Evolutionary conservation across 768 basidiomycete genomes (phyloP), one percentile per base, ranked within the genome.

Genomic region (Cytidiella melzeri): DNA sequence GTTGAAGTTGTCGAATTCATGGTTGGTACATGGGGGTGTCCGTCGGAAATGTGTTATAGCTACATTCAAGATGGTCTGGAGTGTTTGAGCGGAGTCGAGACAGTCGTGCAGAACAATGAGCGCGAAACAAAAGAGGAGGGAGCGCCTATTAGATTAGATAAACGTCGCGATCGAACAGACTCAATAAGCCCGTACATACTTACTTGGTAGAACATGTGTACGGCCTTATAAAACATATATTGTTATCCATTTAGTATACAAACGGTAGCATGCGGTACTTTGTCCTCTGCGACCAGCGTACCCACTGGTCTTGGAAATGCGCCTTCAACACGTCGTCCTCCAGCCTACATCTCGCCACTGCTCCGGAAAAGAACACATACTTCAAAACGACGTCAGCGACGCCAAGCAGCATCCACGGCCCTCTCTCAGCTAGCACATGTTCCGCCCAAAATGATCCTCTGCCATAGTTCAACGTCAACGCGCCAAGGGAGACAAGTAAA

Each of bases 401-500:
- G 30, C 30, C 30, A 7, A 34, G 30, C 30, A 7, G 15, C 30
- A 34, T 34, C 30, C 30, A 34, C 30, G 15, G 30, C 30, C 30
- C 30, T 15, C 15, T 7, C 7, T 34, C 15, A 7, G 7, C 9
- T 15, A 34, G 30, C 7, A 15, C 30, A 34, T 34, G 30, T 15
- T 34, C 30, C 30, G 30, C 30, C 30, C 30, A 34, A 15, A 50
- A 27, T 24, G 46, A 48, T 34, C 41, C 48, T 3, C 25, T 13
- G n/a, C 43, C 53, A 37, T 36, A 30, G 5, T 37, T 23, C 18
- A 40, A 25, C 15, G 51, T 21, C 23, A 25, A n/a, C 15, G 36
- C n/a, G 37, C 59, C 57, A 11, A 41, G 23, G 21, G 51, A 13
- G 24, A 30, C 28, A 7, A 55, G 26, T 39, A 50, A 11, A n/a